Evolutionary conservation across 305 asterid genomes (phyloP).

Genomic region (Lippia alba): DNA sequence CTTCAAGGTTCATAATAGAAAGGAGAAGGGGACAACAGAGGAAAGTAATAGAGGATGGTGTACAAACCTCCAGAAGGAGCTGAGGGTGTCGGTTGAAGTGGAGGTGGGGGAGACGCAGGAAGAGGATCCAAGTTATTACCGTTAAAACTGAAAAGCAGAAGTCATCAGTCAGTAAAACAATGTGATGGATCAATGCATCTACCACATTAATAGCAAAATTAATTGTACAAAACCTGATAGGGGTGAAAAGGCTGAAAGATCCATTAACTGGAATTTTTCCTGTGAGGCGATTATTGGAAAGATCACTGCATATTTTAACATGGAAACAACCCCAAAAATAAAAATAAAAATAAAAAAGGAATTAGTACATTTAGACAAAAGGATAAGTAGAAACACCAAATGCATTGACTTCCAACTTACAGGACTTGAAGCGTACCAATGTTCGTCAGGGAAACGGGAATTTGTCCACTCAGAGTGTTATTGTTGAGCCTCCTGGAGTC

Average conservation of each 20-base stretch:
- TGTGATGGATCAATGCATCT: conserved; percentile 24
- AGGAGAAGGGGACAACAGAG: not conserved
- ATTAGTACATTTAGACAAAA: conserved; percentile 33
- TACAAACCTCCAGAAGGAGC: conserved; percentile 64
- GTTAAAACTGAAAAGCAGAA: conserved; percentile 63
- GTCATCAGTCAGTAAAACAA: conserved; percentile 38
- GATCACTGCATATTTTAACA: conserved; percentile 71
- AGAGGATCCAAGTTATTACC: conserved; percentile 53
- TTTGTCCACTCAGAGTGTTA: conserved; percentile 72
- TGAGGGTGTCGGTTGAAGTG: conserved; percentile 55
- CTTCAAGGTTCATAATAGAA: conserved; percentile 8
- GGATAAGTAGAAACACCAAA: conserved; percentile 11
- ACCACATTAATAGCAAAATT: conserved; percentile 17
- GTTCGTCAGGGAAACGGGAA: conserved; percentile 71
- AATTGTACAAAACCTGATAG: conserved; percentile 73
- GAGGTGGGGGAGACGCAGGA: conserved; percentile 78
- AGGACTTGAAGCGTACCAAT: conserved; percentile 85
- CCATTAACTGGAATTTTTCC: conserved; percentile 85
- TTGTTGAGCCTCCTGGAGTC: conserved; percentile 89
- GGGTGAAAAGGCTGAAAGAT: conserved; percentile 90
- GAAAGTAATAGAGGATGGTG: conserved; percentile 27
- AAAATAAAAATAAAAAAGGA: not conserved
- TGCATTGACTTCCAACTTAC: conserved; percentile 56
- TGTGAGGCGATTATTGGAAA: conserved; percentile 70
- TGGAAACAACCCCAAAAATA: conserved; percentile 6